These are phyloP conservation scores for Xenosphaeropsis pyriputrescens DNA, from an alignment of 2,329 filamentous ascomycete species.

Conservation along the genomic window DNA sequence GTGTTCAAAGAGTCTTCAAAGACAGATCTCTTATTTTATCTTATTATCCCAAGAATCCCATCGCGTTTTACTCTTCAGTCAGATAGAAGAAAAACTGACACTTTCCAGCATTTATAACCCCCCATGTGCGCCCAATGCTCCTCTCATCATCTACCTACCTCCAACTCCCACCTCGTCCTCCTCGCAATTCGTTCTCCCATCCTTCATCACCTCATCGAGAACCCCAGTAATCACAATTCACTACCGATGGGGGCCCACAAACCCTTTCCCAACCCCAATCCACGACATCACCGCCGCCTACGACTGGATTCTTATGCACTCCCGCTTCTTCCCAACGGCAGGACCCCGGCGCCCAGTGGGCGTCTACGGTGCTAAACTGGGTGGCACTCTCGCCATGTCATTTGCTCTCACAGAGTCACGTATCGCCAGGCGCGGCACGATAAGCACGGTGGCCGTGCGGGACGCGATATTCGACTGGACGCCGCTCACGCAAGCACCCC, in stretches of 20 bases:
- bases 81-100: too few species aligned
- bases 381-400: slow-evolving; percentile 39
- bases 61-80: too few species aligned
- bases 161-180: slow-evolving; percentile 23
- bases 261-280: slow-evolving; percentile 37
- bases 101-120: too few species aligned
- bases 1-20: too few species aligned
- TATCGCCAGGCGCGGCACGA: slow-evolving; percentile 23
- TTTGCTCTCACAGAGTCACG: slow-evolving; percentile 40
- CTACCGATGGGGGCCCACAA: slow-evolving; percentile 35
- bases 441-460: slow-evolving; percentile 38
- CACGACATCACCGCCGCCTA: slow-evolving; percentile 41
- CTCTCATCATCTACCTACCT: slow-evolving; percentile 41
- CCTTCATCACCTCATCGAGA: slow-evolving; percentile 23
- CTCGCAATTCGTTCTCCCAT: slow-evolving; percentile 12
- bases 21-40: too few species aligned
- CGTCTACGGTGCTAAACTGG: slow-evolving; percentile 41
- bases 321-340: slow-evolving; percentile 6
- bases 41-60: too few species aligned
- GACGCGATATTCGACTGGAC: slow-evolving; percentile 54
- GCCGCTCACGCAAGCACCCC: background rate
- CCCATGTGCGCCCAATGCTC: slow-evolving; percentile 15
- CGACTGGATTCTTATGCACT: slow-evolving; percentile 27
- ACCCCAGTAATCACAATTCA: slow-evolving; percentile 38
- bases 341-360: slow-evolving; percentile 17